A percentile compares a stretch with the other conserved stretches of the same genome.
These are phyloP conservation scores for Penicillium sp. DNA, from an alignment of 2,329 filamentous ascomycete species.

Conservation along the genomic window DNA sequence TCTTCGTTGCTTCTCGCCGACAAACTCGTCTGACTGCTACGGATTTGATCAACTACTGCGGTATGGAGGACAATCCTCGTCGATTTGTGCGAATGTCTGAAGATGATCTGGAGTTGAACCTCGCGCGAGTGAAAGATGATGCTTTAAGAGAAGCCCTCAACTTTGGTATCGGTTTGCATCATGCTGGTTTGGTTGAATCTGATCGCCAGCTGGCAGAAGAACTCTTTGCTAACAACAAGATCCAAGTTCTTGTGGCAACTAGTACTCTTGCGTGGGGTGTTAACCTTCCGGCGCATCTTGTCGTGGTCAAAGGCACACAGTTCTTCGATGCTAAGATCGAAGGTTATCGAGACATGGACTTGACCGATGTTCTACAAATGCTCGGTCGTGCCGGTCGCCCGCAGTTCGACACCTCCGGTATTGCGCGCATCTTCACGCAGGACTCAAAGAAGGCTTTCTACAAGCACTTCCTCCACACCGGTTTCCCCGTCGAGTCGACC, in stretches of 20 bases:
- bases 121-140: conserved; percentile 89
- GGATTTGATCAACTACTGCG: conserved; percentile 94
- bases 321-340: conserved; percentile 98
- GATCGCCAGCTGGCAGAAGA: conserved; percentile 91
- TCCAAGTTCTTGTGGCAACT: conserved; percentile 93
- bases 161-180: conserved; percentile 95
- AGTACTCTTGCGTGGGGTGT: conserved; percentile 98
- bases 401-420: conserved; percentile 93
- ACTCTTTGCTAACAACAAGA: conserved; percentile 95
- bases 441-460: conserved; percentile 99
- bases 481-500: conserved; percentile 95
- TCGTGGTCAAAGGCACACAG: conserved; percentile 97
- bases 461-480: conserved; percentile 97
- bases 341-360: conserved; percentile 97
- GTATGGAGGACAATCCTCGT: conserved; percentile 96
- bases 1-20: conserved; percentile 92
- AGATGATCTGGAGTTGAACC: conserved; percentile 84
- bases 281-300: conserved; percentile 92
- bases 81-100: conserved; percentile 93
- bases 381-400: conserved; percentile 90
- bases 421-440: conserved; percentile 95
- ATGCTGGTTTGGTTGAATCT: conserved; percentile 92
- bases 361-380: conserved; percentile 98
- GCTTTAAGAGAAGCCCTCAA: conserved; percentile 89
- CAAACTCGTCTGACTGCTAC: conserved; percentile 94